Conservation (phyloP, 768 basidiomycete genomes). For the Pulveroboletus sp. region DNA sequence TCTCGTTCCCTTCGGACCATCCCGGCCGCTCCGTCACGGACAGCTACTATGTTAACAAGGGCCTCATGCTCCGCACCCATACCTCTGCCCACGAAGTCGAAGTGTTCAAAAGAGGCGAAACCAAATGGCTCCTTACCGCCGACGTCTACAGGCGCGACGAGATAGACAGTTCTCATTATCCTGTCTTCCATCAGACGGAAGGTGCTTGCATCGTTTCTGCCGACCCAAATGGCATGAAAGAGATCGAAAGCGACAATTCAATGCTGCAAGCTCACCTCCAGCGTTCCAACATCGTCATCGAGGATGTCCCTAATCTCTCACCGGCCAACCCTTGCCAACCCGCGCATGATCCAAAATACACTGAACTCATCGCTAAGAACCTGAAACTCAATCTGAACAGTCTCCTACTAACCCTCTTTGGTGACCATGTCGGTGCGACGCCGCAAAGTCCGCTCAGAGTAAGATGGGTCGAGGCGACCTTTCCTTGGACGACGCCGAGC, state of each 20-base stretch:
- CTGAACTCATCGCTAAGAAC: constrained; percentile 74
- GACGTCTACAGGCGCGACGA: constrained; percentile 99
- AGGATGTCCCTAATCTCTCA: constrained; percentile 75
- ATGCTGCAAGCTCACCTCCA: constrained; percentile 56
- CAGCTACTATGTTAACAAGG: constrained; percentile 91
- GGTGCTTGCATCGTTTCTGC: constrained; percentile 79
- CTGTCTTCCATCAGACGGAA: constrained; percentile 98
- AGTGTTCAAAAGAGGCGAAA: constrained; percentile 69
- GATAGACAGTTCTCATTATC: constrained; percentile 94
- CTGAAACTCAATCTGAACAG: constrained; percentile 87
- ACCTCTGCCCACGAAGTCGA: constrained; percentile 99
- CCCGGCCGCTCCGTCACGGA: constrained; percentile 88
- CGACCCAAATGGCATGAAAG: constrained; percentile 50
- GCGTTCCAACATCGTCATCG: constrained; percentile 74
- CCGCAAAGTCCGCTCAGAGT: constrained; percentile 73
- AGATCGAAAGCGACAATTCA: constrained; percentile 69
- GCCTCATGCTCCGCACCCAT: constrained; percentile 92
- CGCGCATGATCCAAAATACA: constrained; percentile 67
- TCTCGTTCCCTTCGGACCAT: constrained; percentile 91
- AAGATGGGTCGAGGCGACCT: constrained; percentile 96
- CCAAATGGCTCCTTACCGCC: constrained; percentile 86
- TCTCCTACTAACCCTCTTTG: constrained; percentile 79
- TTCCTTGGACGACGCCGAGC: constrained; percentile 97
- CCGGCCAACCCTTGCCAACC: constrained; percentile 77
- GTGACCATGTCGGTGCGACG: constrained; percentile 45